Evolutionary conservation across 768 basidiomycete genomes (phyloP).

Genomic region (Termitomyces sp.): DNA sequence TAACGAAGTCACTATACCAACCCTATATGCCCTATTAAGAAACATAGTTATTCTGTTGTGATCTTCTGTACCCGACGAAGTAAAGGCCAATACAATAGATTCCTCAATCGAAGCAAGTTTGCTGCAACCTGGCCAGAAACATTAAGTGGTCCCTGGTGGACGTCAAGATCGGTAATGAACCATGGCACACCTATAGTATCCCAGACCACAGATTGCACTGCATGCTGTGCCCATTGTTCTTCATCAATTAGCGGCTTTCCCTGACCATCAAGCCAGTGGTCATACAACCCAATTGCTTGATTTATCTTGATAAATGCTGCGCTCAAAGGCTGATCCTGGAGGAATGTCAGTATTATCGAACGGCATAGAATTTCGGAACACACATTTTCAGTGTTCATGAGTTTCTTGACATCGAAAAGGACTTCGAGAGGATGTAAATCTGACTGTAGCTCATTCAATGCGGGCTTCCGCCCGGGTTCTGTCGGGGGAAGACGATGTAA

Average conservation of each 20-base stretch:
- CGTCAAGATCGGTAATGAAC: background rate
- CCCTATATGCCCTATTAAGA: conserved; percentile 67
- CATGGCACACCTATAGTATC: conserved; percentile 48
- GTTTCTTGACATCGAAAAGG: conserved; percentile 70
- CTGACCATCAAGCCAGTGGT: conserved; percentile 64
- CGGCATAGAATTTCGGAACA: conserved; percentile 7
- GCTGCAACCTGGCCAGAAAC: conserved; percentile 50
- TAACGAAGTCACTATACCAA: conserved; percentile 18
- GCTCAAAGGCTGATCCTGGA: conserved; percentile 64
- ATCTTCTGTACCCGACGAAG: conserved; percentile 50
- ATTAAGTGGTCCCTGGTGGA: background rate
- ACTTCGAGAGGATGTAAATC: conserved; percentile 74
- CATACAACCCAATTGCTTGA: conserved; percentile 63
- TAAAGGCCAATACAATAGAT: conserved; percentile 63
- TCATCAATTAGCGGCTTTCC: conserved; percentile 40
- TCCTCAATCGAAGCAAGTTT: conserved; percentile 63
- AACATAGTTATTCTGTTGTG: conserved; percentile 55
- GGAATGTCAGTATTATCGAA: background rate
- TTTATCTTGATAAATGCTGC: conserved; percentile 64
- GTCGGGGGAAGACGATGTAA: conserved; percentile 63
- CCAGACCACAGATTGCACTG: conserved; percentile 74
- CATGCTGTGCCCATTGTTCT: conserved; percentile 70
- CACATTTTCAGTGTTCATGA: conserved; percentile 64
- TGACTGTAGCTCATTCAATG: conserved; percentile 69
- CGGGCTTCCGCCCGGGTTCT: conserved; percentile 39